Conservation (phyloP, 2,329 filamentous ascomycete species). For the Talaromyces sp. region DNA sequence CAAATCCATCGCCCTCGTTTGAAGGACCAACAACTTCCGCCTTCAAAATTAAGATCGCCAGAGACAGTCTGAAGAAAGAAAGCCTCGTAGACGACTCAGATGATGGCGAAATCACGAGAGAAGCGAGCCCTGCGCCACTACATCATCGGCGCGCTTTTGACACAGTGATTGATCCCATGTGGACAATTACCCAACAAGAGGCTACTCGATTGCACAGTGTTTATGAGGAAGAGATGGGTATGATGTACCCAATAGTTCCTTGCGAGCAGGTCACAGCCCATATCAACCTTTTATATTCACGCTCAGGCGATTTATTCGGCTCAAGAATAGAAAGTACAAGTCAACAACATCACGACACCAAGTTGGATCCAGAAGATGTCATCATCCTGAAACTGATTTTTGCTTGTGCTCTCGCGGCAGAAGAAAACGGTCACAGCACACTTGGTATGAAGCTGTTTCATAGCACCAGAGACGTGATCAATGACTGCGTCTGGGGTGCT, state of each 20-base stretch:
- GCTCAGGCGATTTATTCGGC: background rate
- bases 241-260: constrained; percentile 81
- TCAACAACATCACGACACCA: constrained; percentile 28
- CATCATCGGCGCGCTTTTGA: background rate
- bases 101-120: background rate
- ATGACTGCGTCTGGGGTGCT: constrained; percentile 55
- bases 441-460: constrained; percentile 68
- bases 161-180: constrained; percentile 58
- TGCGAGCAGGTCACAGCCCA: constrained; percentile 64
- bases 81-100: background rate
- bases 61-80: background rate
- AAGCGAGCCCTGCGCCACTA: background rate
- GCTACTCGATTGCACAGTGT: constrained; percentile 68
- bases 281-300: constrained; percentile 53
- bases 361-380: constrained; percentile 55
- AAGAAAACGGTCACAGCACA: constrained; percentile 71
- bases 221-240: constrained; percentile 79
- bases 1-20: background rate
- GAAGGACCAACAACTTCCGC: background rate
- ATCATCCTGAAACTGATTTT: constrained; percentile 75
- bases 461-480: constrained; percentile 65
- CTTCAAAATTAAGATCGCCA: background rate
- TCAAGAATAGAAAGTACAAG: background rate
- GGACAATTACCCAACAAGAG: constrained; percentile 67
- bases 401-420: constrained; percentile 68